Evolutionary conservation across 495 filamentous ascomycete genomes (phyloP).

Genomic region (Penicillium pulvis): DNA sequence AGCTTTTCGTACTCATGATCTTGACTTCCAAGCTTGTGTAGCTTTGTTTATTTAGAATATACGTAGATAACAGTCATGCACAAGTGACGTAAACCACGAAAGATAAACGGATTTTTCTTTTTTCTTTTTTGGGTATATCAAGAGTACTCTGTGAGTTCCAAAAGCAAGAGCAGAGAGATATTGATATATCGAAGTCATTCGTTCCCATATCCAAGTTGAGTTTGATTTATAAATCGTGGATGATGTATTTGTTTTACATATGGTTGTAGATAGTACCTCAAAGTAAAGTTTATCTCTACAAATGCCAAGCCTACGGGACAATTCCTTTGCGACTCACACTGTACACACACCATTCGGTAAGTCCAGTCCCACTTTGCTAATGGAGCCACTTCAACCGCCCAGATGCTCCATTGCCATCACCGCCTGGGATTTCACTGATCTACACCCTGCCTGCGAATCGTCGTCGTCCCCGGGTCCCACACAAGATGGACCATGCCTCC

Average conservation of each 20-base stretch:
- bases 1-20: not conserved
- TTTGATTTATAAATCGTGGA: too few relatives aligned
- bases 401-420: slow-evolving; percentile 1
- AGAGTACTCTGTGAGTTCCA: not conserved
- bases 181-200: too few relatives aligned
- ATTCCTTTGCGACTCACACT: not conserved
- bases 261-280: not conserved
- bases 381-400: slow-evolving; percentile 1
- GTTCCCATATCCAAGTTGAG: too few relatives aligned
- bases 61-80: too few relatives aligned
- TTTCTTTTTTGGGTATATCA: too few relatives aligned
- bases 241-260: not conserved
- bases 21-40: not conserved
- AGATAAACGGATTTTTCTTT: too few relatives aligned
- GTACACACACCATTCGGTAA: not conserved
- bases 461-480: slow-evolving; percentile 9
- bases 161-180: not conserved
- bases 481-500: slow-evolving; percentile 39
- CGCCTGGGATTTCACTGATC: slow-evolving; percentile 10
- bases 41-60: not conserved
- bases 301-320: slow-evolving; percentile 15
- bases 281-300: not conserved
- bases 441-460: not conserved
- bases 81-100: too few relatives aligned
- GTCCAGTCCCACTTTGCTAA: not conserved